Evolutionary conservation across 345 rosid species (phyloP).

Genomic region (Microcos paniculata): DNA sequence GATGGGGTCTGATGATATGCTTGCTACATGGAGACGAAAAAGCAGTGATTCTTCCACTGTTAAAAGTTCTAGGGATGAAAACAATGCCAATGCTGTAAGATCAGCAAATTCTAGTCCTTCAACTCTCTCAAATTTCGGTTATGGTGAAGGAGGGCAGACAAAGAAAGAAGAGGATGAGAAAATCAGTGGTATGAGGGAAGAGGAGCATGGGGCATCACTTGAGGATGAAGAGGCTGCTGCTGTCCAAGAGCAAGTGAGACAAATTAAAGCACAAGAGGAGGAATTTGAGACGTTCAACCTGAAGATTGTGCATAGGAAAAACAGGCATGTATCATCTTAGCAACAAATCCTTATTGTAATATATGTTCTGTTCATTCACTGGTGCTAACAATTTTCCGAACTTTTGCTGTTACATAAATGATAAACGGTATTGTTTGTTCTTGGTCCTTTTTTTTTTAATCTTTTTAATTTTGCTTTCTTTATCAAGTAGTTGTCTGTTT

Average conservation of each 20-base stretch:
- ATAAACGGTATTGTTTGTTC: too few species aligned
- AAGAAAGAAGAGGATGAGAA: constrained; percentile 61
- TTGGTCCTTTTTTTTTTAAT: not conserved
- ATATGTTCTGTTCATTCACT: constrained; percentile 15
- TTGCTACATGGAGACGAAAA: constrained; percentile 73
- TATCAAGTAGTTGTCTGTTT: not conserved
- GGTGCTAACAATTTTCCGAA: constrained; percentile 5
- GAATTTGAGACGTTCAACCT: constrained; percentile 98
- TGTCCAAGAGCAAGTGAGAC: constrained; percentile 96
- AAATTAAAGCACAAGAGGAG: constrained; percentile 95
- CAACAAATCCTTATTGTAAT: constrained; percentile 4
- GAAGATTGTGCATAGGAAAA: constrained; percentile 94
- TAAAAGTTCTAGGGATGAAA: constrained; percentile 74
- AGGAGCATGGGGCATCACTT: constrained; percentile 61
- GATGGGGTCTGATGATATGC: constrained; percentile 66
- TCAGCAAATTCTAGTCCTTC: constrained; percentile 75
- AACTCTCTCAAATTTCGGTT: constrained; percentile 59
- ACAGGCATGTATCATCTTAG: constrained; percentile 58
- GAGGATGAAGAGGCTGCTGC: constrained; percentile 98
- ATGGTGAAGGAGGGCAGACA: constrained; percentile 51
- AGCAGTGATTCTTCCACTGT: constrained; percentile 72
- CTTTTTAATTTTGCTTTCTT: not conserved
- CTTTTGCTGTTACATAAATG: constrained; percentile 4
- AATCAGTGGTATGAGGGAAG: constrained; percentile 51
- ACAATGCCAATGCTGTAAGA: constrained; percentile 49